phyloP scores from a whole-genome alignment of 164 flowering plant species.

The Stephania japonica region DNA sequence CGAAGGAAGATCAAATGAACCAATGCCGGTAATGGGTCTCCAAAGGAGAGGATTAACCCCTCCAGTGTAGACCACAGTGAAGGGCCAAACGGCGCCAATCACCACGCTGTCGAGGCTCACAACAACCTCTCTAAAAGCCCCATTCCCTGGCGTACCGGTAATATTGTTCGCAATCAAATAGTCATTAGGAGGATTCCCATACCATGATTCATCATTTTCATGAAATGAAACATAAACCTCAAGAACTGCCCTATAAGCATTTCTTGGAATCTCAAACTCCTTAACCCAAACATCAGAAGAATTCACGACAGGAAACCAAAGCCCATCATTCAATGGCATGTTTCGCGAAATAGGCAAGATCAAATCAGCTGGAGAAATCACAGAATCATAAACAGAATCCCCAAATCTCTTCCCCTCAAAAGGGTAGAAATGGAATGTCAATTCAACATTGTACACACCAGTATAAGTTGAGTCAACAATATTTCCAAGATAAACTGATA shows the following conservation, averaged over 20 bases:
- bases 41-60: conserved; percentile 84
- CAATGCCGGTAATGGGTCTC: conserved; percentile 85
- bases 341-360: conserved; percentile 73
- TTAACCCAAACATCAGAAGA: conserved; percentile 37
- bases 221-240: conserved; percentile 90
- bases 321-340: conserved; percentile 69
- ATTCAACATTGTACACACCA: conserved; percentile 73
- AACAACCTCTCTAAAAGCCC: conserved; percentile 86
- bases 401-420: conserved; percentile 18
- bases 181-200: conserved; percentile 62
- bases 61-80: conserved; percentile 84
- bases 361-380: conserved; percentile 47
- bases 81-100: conserved; percentile 84
- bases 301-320: conserved; percentile 71
- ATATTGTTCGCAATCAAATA: conserved; percentile 62
- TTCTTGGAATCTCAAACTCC: conserved; percentile 49
- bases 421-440: conserved; percentile 62
- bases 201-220: conserved; percentile 87
- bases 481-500: conserved; percentile 76
- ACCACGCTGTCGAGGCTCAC: conserved; percentile 53
- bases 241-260: conserved; percentile 71
- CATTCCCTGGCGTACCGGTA: conserved; percentile 52
- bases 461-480: conserved; percentile 63
- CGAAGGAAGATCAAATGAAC: conserved; percentile 80
- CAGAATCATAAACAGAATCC: conserved; percentile 8